phyloP scores from a whole-genome alignment of 2,329 filamentous ascomycete genomes.

The Rhynchosporium secalis region DNA sequence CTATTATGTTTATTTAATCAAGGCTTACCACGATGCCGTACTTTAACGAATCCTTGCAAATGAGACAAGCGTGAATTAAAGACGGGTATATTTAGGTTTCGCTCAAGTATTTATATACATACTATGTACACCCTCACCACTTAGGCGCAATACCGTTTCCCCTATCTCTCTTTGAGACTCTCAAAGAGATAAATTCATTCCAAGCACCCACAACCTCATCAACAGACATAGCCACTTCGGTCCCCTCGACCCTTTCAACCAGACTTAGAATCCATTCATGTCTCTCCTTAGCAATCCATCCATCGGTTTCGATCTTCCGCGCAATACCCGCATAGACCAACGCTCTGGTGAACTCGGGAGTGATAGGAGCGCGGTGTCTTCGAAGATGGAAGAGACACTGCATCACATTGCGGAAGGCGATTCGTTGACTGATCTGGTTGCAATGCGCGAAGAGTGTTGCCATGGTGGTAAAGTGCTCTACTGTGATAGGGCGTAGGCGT shows the following conservation, averaged over 20 bases:
- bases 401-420: constrained; percentile 34
- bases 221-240: constrained; percentile 30
- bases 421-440: constrained; percentile 18
- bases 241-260: constrained; percentile 32
- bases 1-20: too few species aligned
- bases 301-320: constrained; percentile 24
- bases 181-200: constrained; percentile 18
- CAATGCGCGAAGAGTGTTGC: constrained; percentile 34
- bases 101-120: too few species aligned
- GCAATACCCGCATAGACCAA: constrained; percentile 31
- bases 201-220: constrained; percentile 26
- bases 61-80: too few species aligned
- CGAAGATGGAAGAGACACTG: constrained; percentile 34
- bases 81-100: too few species aligned
- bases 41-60: too few species aligned
- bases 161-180: constrained; percentile 1
- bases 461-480: constrained; percentile 32
- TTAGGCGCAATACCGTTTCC: not conserved
- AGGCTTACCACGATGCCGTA: too few species aligned
- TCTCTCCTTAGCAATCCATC: constrained; percentile 28
- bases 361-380: constrained; percentile 26
- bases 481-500: constrained; percentile 21
- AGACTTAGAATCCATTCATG: constrained; percentile 31
- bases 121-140: too few species aligned
- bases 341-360: constrained; percentile 28